Conservation (phyloP, 2,329 filamentous ascomycete genomes). For the Colletotrichum neosansevieriae region DNA sequence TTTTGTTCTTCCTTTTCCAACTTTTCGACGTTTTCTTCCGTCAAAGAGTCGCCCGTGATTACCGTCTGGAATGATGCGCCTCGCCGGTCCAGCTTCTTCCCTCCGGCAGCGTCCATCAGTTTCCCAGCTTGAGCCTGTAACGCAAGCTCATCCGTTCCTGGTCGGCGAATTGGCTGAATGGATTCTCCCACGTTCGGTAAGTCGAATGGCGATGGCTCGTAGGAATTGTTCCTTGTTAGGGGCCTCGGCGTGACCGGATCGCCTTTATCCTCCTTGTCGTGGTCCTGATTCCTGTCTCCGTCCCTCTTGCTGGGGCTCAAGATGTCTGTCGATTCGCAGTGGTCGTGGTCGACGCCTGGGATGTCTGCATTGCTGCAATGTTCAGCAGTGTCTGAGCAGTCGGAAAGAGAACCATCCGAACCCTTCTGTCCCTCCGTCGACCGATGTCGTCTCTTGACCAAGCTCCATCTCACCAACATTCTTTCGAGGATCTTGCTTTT, state of each 20-base stretch:
- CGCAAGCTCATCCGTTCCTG: slow-evolving; percentile 56
- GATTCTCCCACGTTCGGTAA: slow-evolving; percentile 48
- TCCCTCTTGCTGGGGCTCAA: not conserved
- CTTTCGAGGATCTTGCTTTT: slow-evolving; percentile 75
- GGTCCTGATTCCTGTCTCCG: not conserved
- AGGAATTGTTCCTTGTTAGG: slow-evolving; percentile 51
- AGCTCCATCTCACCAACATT: slow-evolving; percentile 79
- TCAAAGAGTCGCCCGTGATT: slow-evolving; percentile 58
- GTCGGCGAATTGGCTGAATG: slow-evolving; percentile 49
- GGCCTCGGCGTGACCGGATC: slow-evolving; percentile 57
- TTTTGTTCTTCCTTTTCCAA: slow-evolving; percentile 52
- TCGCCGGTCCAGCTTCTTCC: slow-evolving; percentile 48
- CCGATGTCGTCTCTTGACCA: slow-evolving; percentile 44
- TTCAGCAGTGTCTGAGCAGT: slow-evolving; percentile 60
- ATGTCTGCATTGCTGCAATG: slow-evolving; percentile 58
- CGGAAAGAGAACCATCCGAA: slow-evolving; percentile 48
- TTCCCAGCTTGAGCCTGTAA: slow-evolving; percentile 60
- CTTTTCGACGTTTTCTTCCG: slow-evolving; percentile 66
- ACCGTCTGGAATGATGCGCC: slow-evolving; percentile 51
- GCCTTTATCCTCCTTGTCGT: slow-evolving; percentile 25
- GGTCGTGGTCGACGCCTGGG: slow-evolving; percentile 47
- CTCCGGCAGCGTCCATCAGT: slow-evolving; percentile 60
- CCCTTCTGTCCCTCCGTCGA: slow-evolving; percentile 39
- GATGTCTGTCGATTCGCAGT: not conserved
- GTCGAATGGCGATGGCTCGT: slow-evolving; percentile 59